A percentile compares a stretch with the other conserved stretches of the same genome.
These are phyloP conservation scores for Laburnicola sp. DNA, from an alignment of 2,329 filamentous ascomycete species.

Conservation along the genomic window DNA sequence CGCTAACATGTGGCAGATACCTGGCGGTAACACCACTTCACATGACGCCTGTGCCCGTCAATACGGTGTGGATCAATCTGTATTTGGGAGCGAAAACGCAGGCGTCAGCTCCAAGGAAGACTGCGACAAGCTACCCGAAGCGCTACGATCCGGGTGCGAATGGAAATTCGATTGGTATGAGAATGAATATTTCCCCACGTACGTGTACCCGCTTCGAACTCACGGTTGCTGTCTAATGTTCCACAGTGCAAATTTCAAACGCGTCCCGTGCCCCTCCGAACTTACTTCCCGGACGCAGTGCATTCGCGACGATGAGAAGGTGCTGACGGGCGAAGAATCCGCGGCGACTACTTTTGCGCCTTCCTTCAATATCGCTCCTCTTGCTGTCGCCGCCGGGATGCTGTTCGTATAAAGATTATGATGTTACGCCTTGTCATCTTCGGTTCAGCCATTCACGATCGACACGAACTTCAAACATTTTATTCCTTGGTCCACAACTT, in stretches of 20 bases:
- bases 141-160: conserved; percentile 30
- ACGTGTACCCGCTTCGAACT: conserved; percentile 15
- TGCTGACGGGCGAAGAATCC: conserved; percentile 20
- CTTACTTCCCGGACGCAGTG: conserved; percentile 42
- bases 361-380: conserved; percentile 13
- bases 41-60: conserved; percentile 39
- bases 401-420: conserved; percentile 31
- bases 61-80: conserved; percentile 36
- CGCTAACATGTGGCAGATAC: conserved; percentile 30
- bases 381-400: conserved; percentile 25
- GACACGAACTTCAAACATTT: conserved; percentile 24
- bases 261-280: conserved; percentile 39
- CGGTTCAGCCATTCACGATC: conserved; percentile 23
- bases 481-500: conserved; percentile 23
- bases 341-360: conserved; percentile 21
- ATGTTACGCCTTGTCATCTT: conserved; percentile 23
- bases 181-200: conserved; percentile 40
- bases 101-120: conserved; percentile 37
- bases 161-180: conserved; percentile 45
- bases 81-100: conserved; percentile 35
- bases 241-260: conserved; percentile 43
- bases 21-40: conserved; percentile 43
- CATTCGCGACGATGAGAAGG: conserved; percentile 37
- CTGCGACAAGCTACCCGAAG: conserved; percentile 39
- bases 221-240: conserved; percentile 23